phyloP scores from a whole-genome alignment of 2,329 filamentous ascomycete species.

The Tolypocladium album region DNA sequence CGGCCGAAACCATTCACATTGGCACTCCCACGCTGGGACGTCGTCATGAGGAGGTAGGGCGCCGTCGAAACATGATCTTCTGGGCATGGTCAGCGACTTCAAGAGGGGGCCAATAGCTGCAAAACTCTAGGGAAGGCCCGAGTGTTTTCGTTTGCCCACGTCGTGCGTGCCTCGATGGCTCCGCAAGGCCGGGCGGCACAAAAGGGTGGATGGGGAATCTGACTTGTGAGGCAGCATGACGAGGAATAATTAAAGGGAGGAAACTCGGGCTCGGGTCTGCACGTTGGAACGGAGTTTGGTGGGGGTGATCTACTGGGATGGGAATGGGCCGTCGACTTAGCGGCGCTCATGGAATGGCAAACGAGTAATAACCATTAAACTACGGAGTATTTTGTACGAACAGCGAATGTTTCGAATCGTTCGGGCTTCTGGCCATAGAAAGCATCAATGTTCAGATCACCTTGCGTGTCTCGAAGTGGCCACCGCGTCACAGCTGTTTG shows the following conservation, averaged over 20 bases:
- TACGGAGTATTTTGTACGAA: neutral
- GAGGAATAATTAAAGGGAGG: neutral
- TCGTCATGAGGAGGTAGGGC: neutral
- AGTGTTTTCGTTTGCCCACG: neutral
- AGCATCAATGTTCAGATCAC: neutral
- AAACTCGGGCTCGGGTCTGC: neutral
- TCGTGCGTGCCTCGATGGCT: neutral
- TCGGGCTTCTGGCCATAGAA: neutral
- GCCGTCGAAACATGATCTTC: neutral
- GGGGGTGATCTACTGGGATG: neutral
- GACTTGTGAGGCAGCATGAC: neutral
- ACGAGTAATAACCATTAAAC: neutral
- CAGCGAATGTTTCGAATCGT: neutral
- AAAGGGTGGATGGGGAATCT: neutral
- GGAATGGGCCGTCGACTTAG: neutral
- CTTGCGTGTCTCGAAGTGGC: neutral
- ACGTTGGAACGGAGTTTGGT: neutral
- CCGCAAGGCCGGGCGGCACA: neutral
- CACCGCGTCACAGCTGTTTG: neutral
- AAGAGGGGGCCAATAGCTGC: neutral
- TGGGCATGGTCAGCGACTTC: neutral
- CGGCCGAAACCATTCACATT: neutral
- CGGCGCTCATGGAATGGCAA: neutral
- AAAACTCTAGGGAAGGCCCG: neutral
- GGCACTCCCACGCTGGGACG: neutral